Percentiles rank a stretch among this genome's conserved stretches.
phyloP scores from a whole-genome alignment of 768 basidiomycete species.

The Coprinellus aureogranulatus region DNA sequence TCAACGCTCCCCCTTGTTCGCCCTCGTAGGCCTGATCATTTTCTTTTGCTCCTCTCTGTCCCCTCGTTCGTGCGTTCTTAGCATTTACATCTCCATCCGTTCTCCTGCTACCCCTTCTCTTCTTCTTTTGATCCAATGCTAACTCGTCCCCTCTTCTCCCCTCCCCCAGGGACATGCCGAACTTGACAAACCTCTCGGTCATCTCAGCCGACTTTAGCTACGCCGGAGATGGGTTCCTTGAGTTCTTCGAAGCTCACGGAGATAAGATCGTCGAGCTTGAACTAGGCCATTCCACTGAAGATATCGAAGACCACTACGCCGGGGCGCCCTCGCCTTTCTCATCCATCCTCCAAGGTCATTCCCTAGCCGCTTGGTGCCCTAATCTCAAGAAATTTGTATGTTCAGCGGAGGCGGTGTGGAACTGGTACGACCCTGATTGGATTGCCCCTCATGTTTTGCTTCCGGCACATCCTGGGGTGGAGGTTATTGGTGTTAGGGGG shows the following conservation, averaged over 20 bases:
- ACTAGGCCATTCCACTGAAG: constrained; percentile 66
- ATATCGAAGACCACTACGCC: constrained; percentile 67
- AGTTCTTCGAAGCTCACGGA: constrained; percentile 69
- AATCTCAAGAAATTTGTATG: constrained; percentile 70
- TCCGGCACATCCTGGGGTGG: constrained; percentile 57
- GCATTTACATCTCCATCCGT: too few relatives aligned
- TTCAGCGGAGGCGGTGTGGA: constrained; percentile 77
- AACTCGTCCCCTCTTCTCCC: too few relatives aligned
- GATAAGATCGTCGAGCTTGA: constrained; percentile 61
- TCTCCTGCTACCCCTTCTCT: too few relatives aligned
- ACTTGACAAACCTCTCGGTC: constrained; percentile 61
- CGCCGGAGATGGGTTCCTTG: constrained; percentile 59
- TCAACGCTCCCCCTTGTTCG: too few relatives aligned
- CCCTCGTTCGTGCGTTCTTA: too few relatives aligned
- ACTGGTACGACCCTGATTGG: constrained; percentile 78
- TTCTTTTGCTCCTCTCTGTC: too few relatives aligned
- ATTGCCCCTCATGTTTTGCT: constrained; percentile 74
- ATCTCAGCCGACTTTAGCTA: constrained; percentile 71
- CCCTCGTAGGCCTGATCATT: too few relatives aligned
- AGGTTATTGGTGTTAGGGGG: constrained; percentile 71
- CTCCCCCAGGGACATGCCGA: constrained; percentile 50
- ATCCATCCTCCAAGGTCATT: not conserved
- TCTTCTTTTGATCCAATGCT: too few relatives aligned
- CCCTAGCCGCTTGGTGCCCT: constrained; percentile 65
- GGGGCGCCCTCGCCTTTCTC: not conserved